Percentiles rank a stretch among this genome's conserved stretches.
Conservation (phyloP, 306 rosid species). For the Alnus glutinosa region DNA sequence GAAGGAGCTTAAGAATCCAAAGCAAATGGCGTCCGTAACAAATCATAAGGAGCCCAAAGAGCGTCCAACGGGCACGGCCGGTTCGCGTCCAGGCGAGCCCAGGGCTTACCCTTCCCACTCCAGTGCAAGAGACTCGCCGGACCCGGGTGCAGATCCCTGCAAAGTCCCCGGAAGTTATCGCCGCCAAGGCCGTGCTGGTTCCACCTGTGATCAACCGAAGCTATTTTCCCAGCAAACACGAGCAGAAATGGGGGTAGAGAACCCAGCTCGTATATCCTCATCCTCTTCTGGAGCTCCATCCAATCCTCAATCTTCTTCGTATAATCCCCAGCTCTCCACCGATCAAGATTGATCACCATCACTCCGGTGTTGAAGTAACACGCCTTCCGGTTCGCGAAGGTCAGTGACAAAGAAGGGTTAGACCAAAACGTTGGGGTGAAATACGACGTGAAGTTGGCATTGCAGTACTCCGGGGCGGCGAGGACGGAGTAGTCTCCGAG, state of each 20-base stretch:
- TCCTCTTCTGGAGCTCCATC: slow-evolving; percentile 87
- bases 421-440: slow-evolving; percentile 80
- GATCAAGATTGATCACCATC: slow-evolving; percentile 76
- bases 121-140: slow-evolving; percentile 90
- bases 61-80: slow-evolving; percentile 89
- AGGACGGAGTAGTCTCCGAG: slow-evolving; percentile 39
- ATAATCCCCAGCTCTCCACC: slow-evolving; percentile 71
- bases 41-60: slow-evolving; percentile 93
- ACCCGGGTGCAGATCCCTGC: slow-evolving; percentile 83
- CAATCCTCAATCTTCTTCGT: slow-evolving; percentile 73
- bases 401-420: slow-evolving; percentile 63
- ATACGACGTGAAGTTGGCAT: slow-evolving; percentile 81
- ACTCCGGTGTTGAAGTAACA: slow-evolving; percentile 94
- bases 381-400: slow-evolving; percentile 55
- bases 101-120: slow-evolving; percentile 97
- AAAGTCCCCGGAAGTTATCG: slow-evolving; percentile 73
- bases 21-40: slow-evolving; percentile 66
- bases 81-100: slow-evolving; percentile 85
- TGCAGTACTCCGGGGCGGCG: slow-evolving; percentile 91
- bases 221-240: slow-evolving; percentile 75
- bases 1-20: slow-evolving; percentile 48
- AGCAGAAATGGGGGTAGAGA: slow-evolving; percentile 80
- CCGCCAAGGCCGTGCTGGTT: slow-evolving; percentile 93
- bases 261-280: slow-evolving; percentile 77
- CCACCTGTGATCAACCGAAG: slow-evolving; percentile 78